Evolutionary conservation across 2,329 filamentous ascomycete species (phyloP), one percentile per base, ranked within the genome.

Genomic region (Xylariomycetidae sp.): DNA sequence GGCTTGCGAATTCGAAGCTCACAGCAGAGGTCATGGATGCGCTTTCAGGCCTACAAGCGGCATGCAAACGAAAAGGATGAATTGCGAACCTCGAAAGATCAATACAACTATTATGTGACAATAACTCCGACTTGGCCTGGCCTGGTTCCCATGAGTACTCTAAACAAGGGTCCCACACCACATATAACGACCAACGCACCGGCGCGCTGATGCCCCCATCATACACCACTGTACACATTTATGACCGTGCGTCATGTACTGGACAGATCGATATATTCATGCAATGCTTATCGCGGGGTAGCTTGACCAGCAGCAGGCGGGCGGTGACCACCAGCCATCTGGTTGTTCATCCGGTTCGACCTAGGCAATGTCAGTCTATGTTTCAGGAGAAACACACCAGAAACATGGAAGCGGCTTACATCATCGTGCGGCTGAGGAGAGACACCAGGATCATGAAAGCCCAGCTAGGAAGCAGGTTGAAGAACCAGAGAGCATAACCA

Each of bases 391-490:
- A 13, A 29, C 23, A 14, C n/a, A n/a, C n/a, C n/a, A n/a, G n/a
- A n/a, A n/a, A n/a, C n/a, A 29, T n/a, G 16, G 12, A 5, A 13
- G 38, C 16, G n/a, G 70, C 82, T 74, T 66, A 88, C 85, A 89
- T 88, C 61, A 89, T 74, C 37, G 69, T 74, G 55, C 85, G 74
- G 70, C 80, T 87, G 44, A 83, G 53, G 57, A 89, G 79, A 33
- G 81, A 85, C 48, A 90, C 70, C 30, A 76, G 56, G 47, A 90
- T 70, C 85, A 90, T 89, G 54, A 88, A 80, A 35, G 77, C 62
- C 85, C 85, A 90, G 67, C 81, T 79, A 37, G 85, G 75, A 38
- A 87, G 62, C 30, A 82, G 62, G 49, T 72, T 70, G 51, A 85
- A 77, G 45, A 68, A 69, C 75, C 77, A 88, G 48, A 87, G 67